Evolutionary conservation across 2,329 filamentous ascomycete species (phyloP), one percentile per base, ranked within the genome.

Genomic region (Pseudocercospora cruenta): DNA sequence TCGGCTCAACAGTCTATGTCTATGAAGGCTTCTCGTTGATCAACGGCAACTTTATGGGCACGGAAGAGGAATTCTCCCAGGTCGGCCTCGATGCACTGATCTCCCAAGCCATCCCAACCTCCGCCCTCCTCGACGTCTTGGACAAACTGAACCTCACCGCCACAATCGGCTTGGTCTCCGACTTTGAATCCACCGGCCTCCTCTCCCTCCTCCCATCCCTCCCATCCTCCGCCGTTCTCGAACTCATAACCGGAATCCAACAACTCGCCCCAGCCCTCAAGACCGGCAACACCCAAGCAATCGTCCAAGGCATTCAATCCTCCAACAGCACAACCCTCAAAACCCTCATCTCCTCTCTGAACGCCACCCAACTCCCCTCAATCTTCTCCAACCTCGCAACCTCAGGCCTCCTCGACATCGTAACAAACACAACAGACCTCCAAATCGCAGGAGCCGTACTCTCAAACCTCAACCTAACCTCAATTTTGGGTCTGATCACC

Each of bases 1-100:
- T 70, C 36, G 53, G 53, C 33, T 63, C 65, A 8, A 71, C 65
- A 12, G 64, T 62, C 49, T 70, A 67, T 53, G 64, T 69, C 60
- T 67, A 64, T 9, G 64, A 67, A 28, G 64, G 63, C 45, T 67
- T 66, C 24, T 43, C 66, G 4, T 33, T 67, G 10, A 61, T 70
- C 33, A 65, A 57, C 39, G 69, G 70, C 62, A 62, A 60, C 9
- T 67, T 63, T 63, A 64, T 62, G 36, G 65, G 67, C 8, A 53
- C 70, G 10, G n/a, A 68, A 36, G 63, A 51, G 22, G 66, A 70
- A n/a, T 70, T 67, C 62, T 47, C 57, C 14, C 21, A 63, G 19
- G 60, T 71, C 12, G 62, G 61, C 2, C 49, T 69, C 12, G 43
- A 16, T 9, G 24, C 24, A 2, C 12, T 63, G 4, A 62, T 58